Percentiles rank a stretch among this genome's conserved stretches.
Conservation (phyloP, 805 yeast species). For the Nakazawaea wyomingensis region DNA sequence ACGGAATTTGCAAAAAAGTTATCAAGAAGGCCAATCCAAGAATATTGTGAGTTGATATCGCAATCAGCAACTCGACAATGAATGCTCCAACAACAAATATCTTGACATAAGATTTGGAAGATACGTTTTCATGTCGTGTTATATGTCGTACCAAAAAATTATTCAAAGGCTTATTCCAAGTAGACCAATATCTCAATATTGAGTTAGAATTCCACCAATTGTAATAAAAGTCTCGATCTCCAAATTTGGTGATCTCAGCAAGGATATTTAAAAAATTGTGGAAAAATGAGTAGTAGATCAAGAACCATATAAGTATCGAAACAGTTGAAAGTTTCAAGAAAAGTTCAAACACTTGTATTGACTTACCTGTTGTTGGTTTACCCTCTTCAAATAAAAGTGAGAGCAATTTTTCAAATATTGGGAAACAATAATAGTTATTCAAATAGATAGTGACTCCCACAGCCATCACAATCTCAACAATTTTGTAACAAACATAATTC, state of each 20-base stretch:
- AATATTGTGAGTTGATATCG: conserved; percentile 40
- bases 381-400: conserved; percentile 23
- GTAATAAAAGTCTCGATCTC: conserved; percentile 39
- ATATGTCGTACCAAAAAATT: conserved; percentile 38
- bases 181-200: conserved; percentile 40
- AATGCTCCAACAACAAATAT: conserved; percentile 39
- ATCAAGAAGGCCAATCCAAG: conserved; percentile 40
- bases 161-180: conserved; percentile 41
- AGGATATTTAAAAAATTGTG: conserved; percentile 35
- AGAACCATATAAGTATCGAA: conserved; percentile 37
- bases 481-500: conserved; percentile 26
- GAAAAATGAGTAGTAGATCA: conserved; percentile 36
- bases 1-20: conserved; percentile 39
- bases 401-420: conserved; percentile 30
- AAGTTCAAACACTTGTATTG: conserved; percentile 23
- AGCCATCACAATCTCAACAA: conserved; percentile 29
- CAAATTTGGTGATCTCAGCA: conserved; percentile 39
- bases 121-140: conserved; percentile 12
- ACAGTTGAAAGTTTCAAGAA: conserved; percentile 33
- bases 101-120: conserved; percentile 13
- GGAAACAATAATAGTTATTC: conserved; percentile 35
- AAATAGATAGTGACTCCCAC: conserved; percentile 30
- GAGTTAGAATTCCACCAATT: conserved; percentile 51
- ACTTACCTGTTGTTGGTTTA: conserved; percentile 13
- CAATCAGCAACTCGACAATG: conserved; percentile 40